phyloP scores from a whole-genome alignment of 2,329 filamentous ascomycete species.

The Xylaria sp. region DNA sequence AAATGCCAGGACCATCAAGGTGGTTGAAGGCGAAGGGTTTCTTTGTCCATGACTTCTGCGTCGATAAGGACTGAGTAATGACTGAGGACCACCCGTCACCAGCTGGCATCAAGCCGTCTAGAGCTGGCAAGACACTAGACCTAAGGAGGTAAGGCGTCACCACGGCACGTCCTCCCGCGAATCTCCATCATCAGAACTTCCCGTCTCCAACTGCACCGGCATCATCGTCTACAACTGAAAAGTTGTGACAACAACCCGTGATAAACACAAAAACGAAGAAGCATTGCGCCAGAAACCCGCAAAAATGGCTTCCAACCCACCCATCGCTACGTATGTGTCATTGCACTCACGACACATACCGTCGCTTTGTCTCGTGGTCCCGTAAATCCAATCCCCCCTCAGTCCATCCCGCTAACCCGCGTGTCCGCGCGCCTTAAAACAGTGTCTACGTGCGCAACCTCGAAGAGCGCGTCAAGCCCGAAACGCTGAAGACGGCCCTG shows the following conservation, averaged over 20 bases:
- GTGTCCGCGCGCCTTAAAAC: conserved; percentile 8
- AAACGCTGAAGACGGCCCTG: conserved; percentile 68
- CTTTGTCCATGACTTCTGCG: too few relatives aligned
- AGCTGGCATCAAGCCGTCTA: too few relatives aligned
- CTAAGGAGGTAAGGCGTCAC: too few relatives aligned
- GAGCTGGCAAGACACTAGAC: too few relatives aligned
- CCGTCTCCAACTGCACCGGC: too few relatives aligned
- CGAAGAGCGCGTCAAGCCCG: conserved; percentile 84
- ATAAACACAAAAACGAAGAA: neutral
- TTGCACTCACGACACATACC: conserved; percentile 61
- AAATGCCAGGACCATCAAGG: too few relatives aligned
- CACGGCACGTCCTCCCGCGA: too few relatives aligned
- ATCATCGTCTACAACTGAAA: too few relatives aligned
- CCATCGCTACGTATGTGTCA: conserved; percentile 67
- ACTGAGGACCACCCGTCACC: too few relatives aligned
- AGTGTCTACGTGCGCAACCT: conserved; percentile 76
- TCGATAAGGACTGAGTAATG: too few relatives aligned
- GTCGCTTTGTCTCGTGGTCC: conserved; percentile 14
- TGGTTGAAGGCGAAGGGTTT: too few relatives aligned
- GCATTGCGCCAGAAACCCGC: neutral
- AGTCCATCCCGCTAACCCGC: conserved; percentile 13
- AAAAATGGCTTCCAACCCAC: conserved; percentile 37
- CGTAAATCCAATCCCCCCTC: neutral
- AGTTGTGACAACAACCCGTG: neutral
- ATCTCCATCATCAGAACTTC: too few relatives aligned